Conservation (phyloP, 2,329 filamentous ascomycete species). For the Alternaria triticimaculans region DNA sequence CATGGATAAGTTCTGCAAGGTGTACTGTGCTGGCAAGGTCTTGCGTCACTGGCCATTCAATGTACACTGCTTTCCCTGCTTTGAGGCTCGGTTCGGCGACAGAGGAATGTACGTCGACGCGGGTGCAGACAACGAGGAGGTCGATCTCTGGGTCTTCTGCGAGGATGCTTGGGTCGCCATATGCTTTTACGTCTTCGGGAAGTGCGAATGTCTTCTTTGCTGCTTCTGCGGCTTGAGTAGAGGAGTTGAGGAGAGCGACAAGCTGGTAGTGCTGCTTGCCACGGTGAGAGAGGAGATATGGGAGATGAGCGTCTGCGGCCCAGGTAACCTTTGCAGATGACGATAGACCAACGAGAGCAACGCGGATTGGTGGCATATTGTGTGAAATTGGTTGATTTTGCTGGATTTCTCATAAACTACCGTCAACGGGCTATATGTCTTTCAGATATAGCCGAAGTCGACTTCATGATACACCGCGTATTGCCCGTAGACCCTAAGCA, state of each 20-base stretch:
- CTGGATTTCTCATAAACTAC: not conserved
- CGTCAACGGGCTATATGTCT: not conserved
- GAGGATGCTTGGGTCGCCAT: constrained; percentile 52
- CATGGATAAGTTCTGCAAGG: constrained; percentile 38
- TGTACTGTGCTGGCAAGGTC: constrained; percentile 48
- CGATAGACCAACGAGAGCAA: constrained; percentile 66
- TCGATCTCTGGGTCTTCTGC: constrained; percentile 45
- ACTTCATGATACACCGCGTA: not conserved
- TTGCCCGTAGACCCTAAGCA: not conserved
- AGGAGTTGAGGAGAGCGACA: constrained; percentile 56
- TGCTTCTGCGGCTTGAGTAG: constrained; percentile 47
- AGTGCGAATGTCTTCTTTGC: constrained; percentile 52
- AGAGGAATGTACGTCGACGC: constrained; percentile 61
- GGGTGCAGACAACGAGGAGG: constrained; percentile 60
- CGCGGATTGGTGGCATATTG: constrained; percentile 60
- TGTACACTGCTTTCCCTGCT: constrained; percentile 61
- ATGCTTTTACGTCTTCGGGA: constrained; percentile 49
- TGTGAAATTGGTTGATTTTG: not conserved
- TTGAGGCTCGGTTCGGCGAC: constrained; percentile 56
- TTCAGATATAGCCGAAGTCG: not conserved
- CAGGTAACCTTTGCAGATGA: constrained; percentile 60
- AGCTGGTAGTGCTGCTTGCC: constrained; percentile 51
- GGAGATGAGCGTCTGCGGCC: constrained; percentile 64
- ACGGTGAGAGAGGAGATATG: constrained; percentile 60
- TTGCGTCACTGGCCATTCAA: constrained; percentile 59